Evolutionary conservation across 768 basidiomycete species (phyloP), one percentile per base, ranked within the genome.

Genomic region (Collybiopsis confluens): DNA sequence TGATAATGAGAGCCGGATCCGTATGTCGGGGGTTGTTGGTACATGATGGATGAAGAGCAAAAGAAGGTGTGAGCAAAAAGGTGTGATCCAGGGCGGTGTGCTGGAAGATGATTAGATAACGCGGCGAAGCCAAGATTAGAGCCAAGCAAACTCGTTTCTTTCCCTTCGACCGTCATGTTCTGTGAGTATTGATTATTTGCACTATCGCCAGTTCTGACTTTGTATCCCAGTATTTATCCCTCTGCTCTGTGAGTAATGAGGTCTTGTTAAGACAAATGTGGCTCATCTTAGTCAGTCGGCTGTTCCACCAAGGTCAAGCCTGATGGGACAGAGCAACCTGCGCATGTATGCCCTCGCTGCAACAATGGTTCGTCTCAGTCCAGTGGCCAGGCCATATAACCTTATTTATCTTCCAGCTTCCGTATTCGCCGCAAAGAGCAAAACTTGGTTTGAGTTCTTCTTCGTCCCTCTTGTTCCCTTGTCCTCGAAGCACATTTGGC

Each of bases 371-470:
- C 20, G 49, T 30, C 20, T n/a, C 5, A 5, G 16, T 30, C 13
- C 26, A 40, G 9, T 28, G 4, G 6, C 8, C 2, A 11, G 41
- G 20, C 5, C 5, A 15, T 3, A 13, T 20, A 18, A 42, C 48
- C 6, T 27, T 21, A 15, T 27, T 51, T n/a, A 37, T 28, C 9
- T 21, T 16, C n/a, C 42, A 59, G 58, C 54, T 30, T 37, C 57
- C 20, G 59, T 60, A n/a, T 55, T 43, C 46, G 38, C 59, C 18
- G 59, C 56, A 4, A 60, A 60, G 50, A 58, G 46, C 37, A 55
- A 40, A 26, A 57, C 57, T 13, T 58, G 59, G 59, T 58, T 60
- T 28, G 59, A 60, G 42, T 46, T 60, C 2, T 60, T 60, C 46
- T 60, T 54, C 41, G 38, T 60, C 26, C 59, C 59, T 4, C 27